Conservation (phyloP, 306 rosid species). For the peach (Prunus persica) region Prunus_persica_NCBIv2 NC_034012.1:10895001-10895500, state of each 20-base stretch:
- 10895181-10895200: constrained; percentile 1
- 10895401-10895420: constrained; percentile 86
- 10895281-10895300: constrained; percentile 88
- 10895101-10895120: neutral
- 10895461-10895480: constrained; percentile 94
- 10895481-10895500: constrained; percentile 91
- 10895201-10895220: constrained; percentile 73
- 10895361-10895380: constrained; percentile 80
- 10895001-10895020: neutral
- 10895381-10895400: constrained; percentile 54
- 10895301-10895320: constrained; percentile 79
- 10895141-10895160: neutral
- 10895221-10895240: constrained; percentile 95
- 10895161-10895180: neutral
- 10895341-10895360: constrained; percentile 76
- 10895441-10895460: constrained; percentile 77
- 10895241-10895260: constrained; percentile 76
- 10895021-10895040: no score
- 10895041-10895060: no score
- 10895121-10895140: neutral
- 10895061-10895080: neutral
- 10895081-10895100: neutral
- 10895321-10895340: constrained; percentile 87
- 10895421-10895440: constrained; percentile 75
- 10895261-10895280: constrained; percentile 78